A percentile compares a stretch with the other conserved stretches of the same genome.
These are phyloP conservation scores for Apiotrichum brassicae DNA, from an alignment of 1,284 basidiomycete species.

Conservation along the genomic window DNA sequence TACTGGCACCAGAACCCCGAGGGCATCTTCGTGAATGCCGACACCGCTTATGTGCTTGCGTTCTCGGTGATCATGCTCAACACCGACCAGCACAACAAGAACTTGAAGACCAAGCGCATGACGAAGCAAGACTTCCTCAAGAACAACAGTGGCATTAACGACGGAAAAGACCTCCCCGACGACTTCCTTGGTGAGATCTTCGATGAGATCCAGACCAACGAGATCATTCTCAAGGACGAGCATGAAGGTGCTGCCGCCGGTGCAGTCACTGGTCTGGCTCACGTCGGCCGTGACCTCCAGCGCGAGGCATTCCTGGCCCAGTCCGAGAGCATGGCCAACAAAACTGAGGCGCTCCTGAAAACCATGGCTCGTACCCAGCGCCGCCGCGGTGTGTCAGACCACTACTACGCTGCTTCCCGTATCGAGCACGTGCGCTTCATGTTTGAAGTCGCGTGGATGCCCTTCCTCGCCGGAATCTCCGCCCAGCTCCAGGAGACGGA, in stretches of 20 bases:
- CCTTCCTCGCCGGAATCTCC: constrained; percentile 86
- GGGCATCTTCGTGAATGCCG: constrained; percentile 70
- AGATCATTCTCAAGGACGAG: constrained; percentile 98
- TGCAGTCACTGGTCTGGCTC: constrained; percentile 63
- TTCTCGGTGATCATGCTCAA: constrained; percentile 93
- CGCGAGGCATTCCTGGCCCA: constrained; percentile 90
- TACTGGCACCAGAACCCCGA: constrained; percentile 81
- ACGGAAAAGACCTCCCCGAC: constrained; percentile 76
- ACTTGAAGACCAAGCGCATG: constrained; percentile 83
- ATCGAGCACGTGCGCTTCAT: constrained; percentile 91
- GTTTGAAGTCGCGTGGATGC: constrained; percentile 98
- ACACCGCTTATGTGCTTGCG: constrained; percentile 86
- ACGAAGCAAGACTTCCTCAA: constrained; percentile 79
- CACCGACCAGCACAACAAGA: constrained; percentile 90
- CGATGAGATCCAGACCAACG: constrained; percentile 82
- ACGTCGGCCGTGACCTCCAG: constrained; percentile 85
- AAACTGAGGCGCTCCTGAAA: constrained; percentile 89
- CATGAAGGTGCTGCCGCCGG: constrained; percentile 56
- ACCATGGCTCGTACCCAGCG: constrained; percentile 83
- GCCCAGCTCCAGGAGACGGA: constrained; percentile 87
- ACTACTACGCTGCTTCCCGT: constrained; percentile 91
- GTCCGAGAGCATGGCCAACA: constrained; percentile 88
- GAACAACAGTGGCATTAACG: constrained; percentile 93
- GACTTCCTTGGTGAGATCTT: constrained; percentile 70
- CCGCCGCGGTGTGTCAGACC: constrained; percentile 58